Conservation (phyloP, 176 grass and related monocot genomes). For the Hyparrhenia diplandra region DNA sequence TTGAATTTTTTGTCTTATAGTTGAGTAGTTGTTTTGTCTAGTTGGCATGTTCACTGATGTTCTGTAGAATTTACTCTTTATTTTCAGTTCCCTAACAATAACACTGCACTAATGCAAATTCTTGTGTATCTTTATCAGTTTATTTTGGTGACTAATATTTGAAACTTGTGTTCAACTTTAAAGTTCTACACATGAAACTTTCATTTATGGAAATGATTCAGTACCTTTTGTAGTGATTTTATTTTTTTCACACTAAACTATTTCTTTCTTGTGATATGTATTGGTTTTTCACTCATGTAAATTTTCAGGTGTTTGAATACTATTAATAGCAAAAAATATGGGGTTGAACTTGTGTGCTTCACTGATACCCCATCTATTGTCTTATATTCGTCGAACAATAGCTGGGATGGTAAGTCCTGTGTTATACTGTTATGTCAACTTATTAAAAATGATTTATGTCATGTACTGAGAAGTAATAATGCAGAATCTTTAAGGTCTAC, state of each 20-base stretch:
- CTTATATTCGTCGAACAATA: constrained; percentile 96
- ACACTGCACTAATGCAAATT: background rate
- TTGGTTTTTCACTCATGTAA: constrained; percentile 7
- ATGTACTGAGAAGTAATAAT: constrained; percentile 30
- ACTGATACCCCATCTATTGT: constrained; percentile 84
- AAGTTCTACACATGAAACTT: background rate
- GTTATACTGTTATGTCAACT: background rate
- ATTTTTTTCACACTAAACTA: background rate
- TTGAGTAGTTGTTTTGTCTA: background rate
- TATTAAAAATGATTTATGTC: constrained; percentile 19
- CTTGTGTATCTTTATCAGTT: background rate
- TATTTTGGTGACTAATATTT: background rate
- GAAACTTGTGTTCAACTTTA: background rate
- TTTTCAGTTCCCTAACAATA: background rate
- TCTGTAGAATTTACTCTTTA: background rate
- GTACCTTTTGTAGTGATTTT: background rate
- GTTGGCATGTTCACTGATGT: background rate
- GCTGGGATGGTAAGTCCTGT: constrained; percentile 90
- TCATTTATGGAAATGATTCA: background rate
- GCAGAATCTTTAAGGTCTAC: constrained; percentile 87
- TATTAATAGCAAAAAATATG: constrained; percentile 99
- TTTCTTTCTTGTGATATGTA: constrained; percentile 12
- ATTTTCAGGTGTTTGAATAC: constrained; percentile 86
- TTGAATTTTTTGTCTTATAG: background rate
- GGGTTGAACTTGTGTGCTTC: constrained; percentile 86